phyloP scores from a whole-genome alignment of 2,329 filamentous ascomycete genomes.

The Monosporascus sp. region DNA sequence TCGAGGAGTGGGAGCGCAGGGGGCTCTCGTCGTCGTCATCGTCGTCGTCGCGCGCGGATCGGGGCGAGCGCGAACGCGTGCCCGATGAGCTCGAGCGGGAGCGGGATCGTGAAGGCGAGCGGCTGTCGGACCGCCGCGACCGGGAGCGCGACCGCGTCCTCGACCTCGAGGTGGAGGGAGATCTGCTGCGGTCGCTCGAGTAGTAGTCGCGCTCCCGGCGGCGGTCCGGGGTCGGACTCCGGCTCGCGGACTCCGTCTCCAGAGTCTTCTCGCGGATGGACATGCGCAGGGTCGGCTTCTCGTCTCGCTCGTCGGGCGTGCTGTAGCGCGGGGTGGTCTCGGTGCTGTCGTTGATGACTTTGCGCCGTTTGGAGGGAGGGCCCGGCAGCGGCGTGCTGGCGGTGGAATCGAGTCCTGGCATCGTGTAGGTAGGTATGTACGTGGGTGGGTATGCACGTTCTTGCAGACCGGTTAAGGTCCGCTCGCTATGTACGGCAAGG shows the following conservation, averaged over 20 bases:
- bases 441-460: no score
- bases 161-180: constrained; percentile 15
- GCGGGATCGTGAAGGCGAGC: constrained; percentile 9
- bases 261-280: constrained; percentile 24
- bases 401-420: constrained; percentile 22
- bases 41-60: constrained; percentile 8
- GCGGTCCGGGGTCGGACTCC: constrained; percentile 15
- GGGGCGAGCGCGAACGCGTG: constrained; percentile 14
- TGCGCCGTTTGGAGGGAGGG: constrained; percentile 36
- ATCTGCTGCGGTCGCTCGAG: constrained; percentile 23
- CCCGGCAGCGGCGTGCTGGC: constrained; percentile 16
- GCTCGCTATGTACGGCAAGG: no score
- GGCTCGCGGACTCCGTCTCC: constrained; percentile 16
- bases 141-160: constrained; percentile 12
- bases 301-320: constrained; percentile 37
- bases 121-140: constrained; percentile 9
- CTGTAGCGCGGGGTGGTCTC: constrained; percentile 35
- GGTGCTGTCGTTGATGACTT: constrained; percentile 34
- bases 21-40: constrained; percentile 4
- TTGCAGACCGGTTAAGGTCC: no score
- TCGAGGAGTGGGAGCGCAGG: background rate
- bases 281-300: constrained; percentile 16
- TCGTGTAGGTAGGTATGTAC: constrained; percentile 7
- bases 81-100: constrained; percentile 8
- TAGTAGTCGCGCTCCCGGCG: constrained; percentile 20